Evolutionary conservation across 352 stramenopile species (phyloP).

Genomic region (Achlya hypogyna): DNA sequence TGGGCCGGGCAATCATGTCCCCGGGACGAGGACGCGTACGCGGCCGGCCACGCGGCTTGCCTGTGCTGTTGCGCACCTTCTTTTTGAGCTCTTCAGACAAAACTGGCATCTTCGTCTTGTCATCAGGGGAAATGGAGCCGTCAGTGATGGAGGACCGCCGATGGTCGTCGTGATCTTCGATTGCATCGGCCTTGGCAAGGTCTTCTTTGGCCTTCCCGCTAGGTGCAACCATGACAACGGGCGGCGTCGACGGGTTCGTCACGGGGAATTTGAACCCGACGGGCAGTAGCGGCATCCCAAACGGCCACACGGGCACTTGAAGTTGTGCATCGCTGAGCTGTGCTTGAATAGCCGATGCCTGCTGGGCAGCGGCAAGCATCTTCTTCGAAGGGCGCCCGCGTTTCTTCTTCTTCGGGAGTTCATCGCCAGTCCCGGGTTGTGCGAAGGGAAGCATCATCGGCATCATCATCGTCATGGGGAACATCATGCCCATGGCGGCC

Average conservation of each 20-base stretch:
- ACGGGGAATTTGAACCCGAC: conserved; percentile 20
- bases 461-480: conserved; percentile 22
- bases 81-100: conserved; percentile 38
- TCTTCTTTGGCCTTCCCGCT: conserved; percentile 15
- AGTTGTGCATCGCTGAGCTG: conserved; percentile 4
- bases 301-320: conserved; percentile 15
- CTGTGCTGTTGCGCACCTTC: conserved; percentile 51
- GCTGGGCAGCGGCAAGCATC: conserved; percentile 1
- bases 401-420: conserved; percentile 21
- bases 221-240: conserved; percentile 15
- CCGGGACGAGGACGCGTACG: conserved; percentile 61
- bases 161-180: background rate
- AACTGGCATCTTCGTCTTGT: conserved; percentile 5
- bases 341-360: background rate
- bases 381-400: conserved; percentile 18
- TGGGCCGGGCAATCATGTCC: conserved; percentile 63
- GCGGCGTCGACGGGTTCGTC: conserved; percentile 4
- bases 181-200: background rate
- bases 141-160: background rate
- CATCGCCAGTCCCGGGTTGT: background rate
- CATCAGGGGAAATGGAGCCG: background rate
- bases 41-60: conserved; percentile 57
- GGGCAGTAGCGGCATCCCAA: conserved; percentile 18
- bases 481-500: conserved; percentile 19
- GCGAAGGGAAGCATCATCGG: conserved; percentile 20